Conservation (phyloP, 2,329 filamentous ascomycete species). For the Neospermospora avenae region DNA sequence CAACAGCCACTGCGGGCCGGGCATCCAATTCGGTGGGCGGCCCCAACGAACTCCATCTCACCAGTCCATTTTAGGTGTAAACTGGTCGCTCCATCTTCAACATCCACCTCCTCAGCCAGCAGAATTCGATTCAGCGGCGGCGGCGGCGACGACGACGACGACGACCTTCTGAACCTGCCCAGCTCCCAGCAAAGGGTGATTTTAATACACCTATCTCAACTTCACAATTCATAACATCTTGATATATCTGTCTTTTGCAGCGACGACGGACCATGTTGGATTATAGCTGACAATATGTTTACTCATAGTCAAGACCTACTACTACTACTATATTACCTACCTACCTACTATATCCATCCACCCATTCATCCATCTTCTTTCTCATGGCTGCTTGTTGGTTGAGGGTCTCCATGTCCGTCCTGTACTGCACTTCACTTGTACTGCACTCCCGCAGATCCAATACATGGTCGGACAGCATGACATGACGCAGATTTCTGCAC, state of each 20-base stretch:
- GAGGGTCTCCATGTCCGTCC: no score
- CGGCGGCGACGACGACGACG: no score
- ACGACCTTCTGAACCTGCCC: not conserved
- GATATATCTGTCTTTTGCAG: not conserved
- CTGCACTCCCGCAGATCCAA: not conserved
- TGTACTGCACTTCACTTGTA: no score
- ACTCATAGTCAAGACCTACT: no score
- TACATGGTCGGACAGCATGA: not conserved
- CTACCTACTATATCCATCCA: no score
- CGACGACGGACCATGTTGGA: not conserved
- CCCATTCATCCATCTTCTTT: not conserved
- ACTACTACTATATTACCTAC: no score
- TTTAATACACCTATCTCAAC: not conserved
- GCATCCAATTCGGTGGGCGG: conserved; percentile 1
- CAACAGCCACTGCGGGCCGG: conserved; percentile 3
- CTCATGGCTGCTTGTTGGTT: no score
- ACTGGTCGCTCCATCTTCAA: not conserved
- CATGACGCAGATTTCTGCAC: conserved; percentile 17
- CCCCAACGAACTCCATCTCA: not conserved
- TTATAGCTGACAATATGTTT: not conserved
- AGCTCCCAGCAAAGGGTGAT: not conserved
- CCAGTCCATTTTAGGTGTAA: not conserved
- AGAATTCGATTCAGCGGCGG: no score
- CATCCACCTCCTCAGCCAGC: no score
- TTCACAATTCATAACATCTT: not conserved